A percentile compares a stretch with the other conserved stretches of the same genome.
These are phyloP conservation scores for Papilionanthe hybrid DNA, from an alignment of 116 monocot genomes.

Conservation along the genomic window DNA sequence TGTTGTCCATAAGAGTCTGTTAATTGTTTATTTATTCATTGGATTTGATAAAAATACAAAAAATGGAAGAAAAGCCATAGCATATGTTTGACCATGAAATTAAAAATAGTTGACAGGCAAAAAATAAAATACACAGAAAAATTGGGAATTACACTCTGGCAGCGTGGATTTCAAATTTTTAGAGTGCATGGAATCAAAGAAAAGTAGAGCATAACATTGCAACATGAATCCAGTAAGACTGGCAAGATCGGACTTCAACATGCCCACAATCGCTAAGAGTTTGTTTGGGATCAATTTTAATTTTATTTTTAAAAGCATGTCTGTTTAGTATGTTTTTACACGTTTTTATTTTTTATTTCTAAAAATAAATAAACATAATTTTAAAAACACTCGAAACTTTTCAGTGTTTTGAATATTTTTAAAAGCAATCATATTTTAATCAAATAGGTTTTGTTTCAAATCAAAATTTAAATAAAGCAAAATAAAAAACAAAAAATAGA, in stretches of 20 bases:
- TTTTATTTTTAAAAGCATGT: too few relatives aligned
- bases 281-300: too few relatives aligned
- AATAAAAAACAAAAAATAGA: too few relatives aligned
- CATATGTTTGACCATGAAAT: background rate
- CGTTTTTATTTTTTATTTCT: too few relatives aligned
- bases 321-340: too few relatives aligned
- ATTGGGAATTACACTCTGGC: background rate
- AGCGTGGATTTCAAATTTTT: background rate
- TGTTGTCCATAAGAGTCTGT: background rate
- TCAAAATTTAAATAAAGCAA: too few relatives aligned
- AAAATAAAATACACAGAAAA: background rate
- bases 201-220: background rate
- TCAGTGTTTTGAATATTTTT: too few relatives aligned
- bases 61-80: background rate
- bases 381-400: too few relatives aligned
- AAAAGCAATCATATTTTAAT: too few relatives aligned
- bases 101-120: background rate
- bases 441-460: too few relatives aligned
- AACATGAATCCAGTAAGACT: background rate
- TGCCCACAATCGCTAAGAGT: background rate
- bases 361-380: too few relatives aligned
- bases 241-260: background rate
- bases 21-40: background rate
- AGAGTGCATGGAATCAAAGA: background rate
- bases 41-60: background rate